Base-by-base conservation (phyloP, 192 early-diverging fungal species). In the Umbelopsis vinacea region DNA sequence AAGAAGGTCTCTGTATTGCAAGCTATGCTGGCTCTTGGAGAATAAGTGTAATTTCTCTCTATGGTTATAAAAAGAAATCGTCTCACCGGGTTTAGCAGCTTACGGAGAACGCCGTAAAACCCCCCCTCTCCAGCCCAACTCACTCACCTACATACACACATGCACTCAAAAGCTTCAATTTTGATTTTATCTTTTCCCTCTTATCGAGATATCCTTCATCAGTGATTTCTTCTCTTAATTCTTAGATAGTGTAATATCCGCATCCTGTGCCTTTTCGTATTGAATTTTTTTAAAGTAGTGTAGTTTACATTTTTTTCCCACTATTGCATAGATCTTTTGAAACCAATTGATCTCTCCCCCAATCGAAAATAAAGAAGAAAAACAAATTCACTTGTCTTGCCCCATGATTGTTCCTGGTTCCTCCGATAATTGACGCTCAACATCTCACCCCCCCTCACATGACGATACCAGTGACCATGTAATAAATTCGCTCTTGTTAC, bases 1-100 rank as follows among this genome's bases (percentile, higher is more conserved):
- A 63, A 63, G 57, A 63, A 63, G 33, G 35, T 63, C 57, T 63
- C 57, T 37, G 57, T 63, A 19, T 63, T 63, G 57, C 57, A 63
- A 63, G 57, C 57, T 63, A 6, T 63, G 26, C 19, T 63, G 12
- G 57, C 57, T 37, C 57, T 63, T 63, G 57, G 57, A 63, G 57
- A 63, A 63, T 63, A 63, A 26, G n/a, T 6, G 8, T 11, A 43
- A 12, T 43, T 43, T 6, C 40, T 43, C 40, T 43, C 11, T 43
- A 4, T 43, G 40, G 40, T 43, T 43, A 43, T 43, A 43, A 43
- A 43, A 43, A 43, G 40, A 43, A 43, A 43, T 43, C 6, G 40
- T 43, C 40, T 43, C 40, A 43, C 40, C 11, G 11, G 40, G 40
- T 6, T 6, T 43, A 11, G 11, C 40, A 43, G 40, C 40, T 43